Evolutionary conservation across 148 eudicot species (phyloP).

Genomic region (Rhododendron griersonianum): DNA sequence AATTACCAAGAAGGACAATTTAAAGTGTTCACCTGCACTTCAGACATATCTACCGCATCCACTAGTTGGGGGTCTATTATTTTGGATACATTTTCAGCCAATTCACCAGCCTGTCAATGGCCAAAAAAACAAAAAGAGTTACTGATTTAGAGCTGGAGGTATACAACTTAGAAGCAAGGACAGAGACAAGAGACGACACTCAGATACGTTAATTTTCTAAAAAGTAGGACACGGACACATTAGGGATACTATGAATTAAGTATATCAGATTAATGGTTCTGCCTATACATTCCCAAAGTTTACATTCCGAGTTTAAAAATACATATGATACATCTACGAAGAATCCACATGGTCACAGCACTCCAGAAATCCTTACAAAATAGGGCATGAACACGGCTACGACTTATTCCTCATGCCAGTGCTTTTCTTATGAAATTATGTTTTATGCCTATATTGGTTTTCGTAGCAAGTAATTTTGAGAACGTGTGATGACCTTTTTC

Average conservation of each 20-base stretch:
- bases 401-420: neutral
- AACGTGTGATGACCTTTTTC: neutral
- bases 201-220: neutral
- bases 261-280: no score
- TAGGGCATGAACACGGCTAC: neutral
- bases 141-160: neutral
- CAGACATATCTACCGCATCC: slow-evolving; percentile 85
- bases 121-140: neutral
- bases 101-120: slow-evolving; percentile 70
- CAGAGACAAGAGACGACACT: neutral
- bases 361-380: neutral
- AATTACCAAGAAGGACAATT: neutral
- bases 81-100: slow-evolving; percentile 91
- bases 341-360: neutral
- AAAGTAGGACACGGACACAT: neutral
- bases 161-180: neutral
- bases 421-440: neutral
- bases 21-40: slow-evolving; percentile 65
- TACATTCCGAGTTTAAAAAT: neutral
- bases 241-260: no score
- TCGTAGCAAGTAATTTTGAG: neutral
- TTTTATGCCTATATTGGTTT: neutral
- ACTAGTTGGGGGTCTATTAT: slow-evolving; percentile 67
- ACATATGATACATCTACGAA: neutral
- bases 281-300: neutral